Percentiles rank a stretch among this genome's conserved stretches.
phyloP scores from a whole-genome alignment of 1,284 basidiomycete species.

The Cerioporus squamosus region DNA sequence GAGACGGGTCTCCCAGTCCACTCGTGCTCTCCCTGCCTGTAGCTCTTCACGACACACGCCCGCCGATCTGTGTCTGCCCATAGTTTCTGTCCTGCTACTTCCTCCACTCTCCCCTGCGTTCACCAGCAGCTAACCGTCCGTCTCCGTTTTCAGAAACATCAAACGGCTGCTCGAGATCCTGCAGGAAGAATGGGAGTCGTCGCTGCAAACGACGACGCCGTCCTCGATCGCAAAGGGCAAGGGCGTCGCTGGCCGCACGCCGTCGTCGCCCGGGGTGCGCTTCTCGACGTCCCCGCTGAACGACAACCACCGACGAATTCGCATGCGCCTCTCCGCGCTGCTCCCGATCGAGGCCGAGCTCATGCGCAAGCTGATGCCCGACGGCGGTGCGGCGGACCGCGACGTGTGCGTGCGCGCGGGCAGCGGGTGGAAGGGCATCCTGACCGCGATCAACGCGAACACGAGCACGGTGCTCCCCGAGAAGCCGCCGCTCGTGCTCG shows the following conservation, averaged over 20 bases:
- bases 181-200: conserved; percentile 50
- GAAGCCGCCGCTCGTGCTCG: conserved; percentile 10
- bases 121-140: too few relatives aligned
- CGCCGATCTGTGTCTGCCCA: too few relatives aligned
- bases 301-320: conserved; percentile 47
- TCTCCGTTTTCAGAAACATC: conserved; percentile 48
- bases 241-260: conserved; percentile 22
- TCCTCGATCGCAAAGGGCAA: conserved; percentile 28
- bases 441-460: conserved; percentile 26
- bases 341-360: conserved; percentile 60
- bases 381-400: conserved; percentile 23
- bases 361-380: conserved; percentile 46
- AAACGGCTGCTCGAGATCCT: conserved; percentile 56
- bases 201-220: conserved; percentile 23
- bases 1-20: too few relatives aligned
- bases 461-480: conserved; percentile 15
- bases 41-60: too few relatives aligned
- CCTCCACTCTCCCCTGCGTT: too few relatives aligned
- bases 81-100: too few relatives aligned
- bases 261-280: conserved; percentile 24
- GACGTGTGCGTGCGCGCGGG: conserved; percentile 63
- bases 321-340: conserved; percentile 60
- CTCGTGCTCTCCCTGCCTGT: too few relatives aligned
- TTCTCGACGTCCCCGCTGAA: conserved; percentile 34
- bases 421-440: conserved; percentile 55